Evolutionary conservation across 306 rosid genomes (phyloP), one percentile per base, ranked within the genome.

Genomic region (Cucurbita pepo): DNA sequence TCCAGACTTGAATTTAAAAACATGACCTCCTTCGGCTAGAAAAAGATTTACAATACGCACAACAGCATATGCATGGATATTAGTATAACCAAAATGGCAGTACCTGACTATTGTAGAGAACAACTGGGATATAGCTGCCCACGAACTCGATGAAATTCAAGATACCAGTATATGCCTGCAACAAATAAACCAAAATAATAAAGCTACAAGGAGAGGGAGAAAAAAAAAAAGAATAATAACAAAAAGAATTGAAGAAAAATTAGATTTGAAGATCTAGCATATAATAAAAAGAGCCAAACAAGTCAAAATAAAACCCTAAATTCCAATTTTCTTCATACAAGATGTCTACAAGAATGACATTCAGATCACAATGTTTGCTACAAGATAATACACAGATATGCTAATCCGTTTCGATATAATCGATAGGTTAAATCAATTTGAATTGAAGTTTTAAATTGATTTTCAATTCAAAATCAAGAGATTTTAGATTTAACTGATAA

Each of bases 71-170:
- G 67, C 69, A 62, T 62, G 44, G 22, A 62, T 10, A 62, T 62
- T 38, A 6, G 25, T 16, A 62, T 56, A 14, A 62, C 40, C 48
- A 10, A 64, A 64, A 38, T 54, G 69, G 34, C 12, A 56, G 74
- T 89, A 94, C 99, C 99, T 94, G 99, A 79, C 76, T 91, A 82
- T 91, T 87, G 88, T 89, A 94, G 40, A 94, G 85, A 67, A 85
- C 34, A n/a, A 73, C 74, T 59, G 99, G 99, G 51, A 94, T 91
- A 62, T 10, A 89, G 70, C 96, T 79, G 69, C 96, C 88, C 4
- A 77, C 63, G 82, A 73, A 85, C 89, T 94, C 99, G 3, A 91
- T 86, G 76, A 94, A 67, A 89, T 94, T 94, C 86, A 94, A 79
- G 80, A 80, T 44, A 12, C 87, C 77, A 47, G 99, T 94, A 84